Base-by-base conservation (phyloP, 2,329 filamentous ascomycete species). In the Cryphonectria parasitica region DNA sequence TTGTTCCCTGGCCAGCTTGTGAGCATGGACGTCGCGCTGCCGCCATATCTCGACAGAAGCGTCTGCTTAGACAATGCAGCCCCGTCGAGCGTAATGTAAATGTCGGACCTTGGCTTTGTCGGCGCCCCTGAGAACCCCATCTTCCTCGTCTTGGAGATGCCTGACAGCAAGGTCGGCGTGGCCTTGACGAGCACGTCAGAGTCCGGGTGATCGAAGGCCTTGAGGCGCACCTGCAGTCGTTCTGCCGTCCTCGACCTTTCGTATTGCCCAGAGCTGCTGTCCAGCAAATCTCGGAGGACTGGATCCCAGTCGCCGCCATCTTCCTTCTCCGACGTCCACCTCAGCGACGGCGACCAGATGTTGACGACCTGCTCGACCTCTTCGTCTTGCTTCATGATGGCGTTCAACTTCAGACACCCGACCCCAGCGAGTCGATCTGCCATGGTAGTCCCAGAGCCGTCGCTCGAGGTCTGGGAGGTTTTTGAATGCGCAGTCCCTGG, bases 51-150 rank as follows among this genome's bases (percentile, higher is more conserved):
- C 10, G 89, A 91, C n/a, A 91, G 79, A 0, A 91, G 79, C 45
- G 92, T 90, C 76, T 97, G 93, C 70, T 90, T 90, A 25, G 91
- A 90, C 34, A 99, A 84, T n/a, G 90, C 86, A 0, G 94, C 92
- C 73, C 94, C 90, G 70, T 90, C 89, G 64, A 99, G 81, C 0
- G 94, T 98, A 61, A 99, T 81, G 78, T 99, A 99, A 66, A 99
- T 98, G 79, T 99, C 97, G 15, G 94, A 98, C 76, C 97, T 87
- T 22, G 92, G 87, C 78, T 94, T 95, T 0, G 92, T 94, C 0
- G 96, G 95, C 1, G 95, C 95, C 17, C 95, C 95, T 3, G 95
- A 93, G 79, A 99, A 98, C 1, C 95, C 96, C 79, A 98, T 95
- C 79, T 96, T 96, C 76, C 87, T 91, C 0, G 95, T 97, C 79